Evolutionary conservation across 306 rosid genomes (phyloP).

Genomic region (Pyrus communis): DNA sequence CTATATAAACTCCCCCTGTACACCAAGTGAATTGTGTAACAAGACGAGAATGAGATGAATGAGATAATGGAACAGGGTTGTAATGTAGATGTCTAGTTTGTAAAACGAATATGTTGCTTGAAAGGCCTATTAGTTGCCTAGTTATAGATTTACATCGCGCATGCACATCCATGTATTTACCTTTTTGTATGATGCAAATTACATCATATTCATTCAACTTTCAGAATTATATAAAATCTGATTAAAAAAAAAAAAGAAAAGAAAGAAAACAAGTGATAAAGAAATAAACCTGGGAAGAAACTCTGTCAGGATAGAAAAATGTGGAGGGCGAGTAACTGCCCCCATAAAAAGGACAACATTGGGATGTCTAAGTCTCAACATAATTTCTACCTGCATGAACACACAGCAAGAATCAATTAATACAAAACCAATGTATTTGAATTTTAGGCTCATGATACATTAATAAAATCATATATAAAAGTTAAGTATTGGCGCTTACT

Average conservation of each 20-base stretch:
- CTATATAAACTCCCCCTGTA: conserved; percentile 91
- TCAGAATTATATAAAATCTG: neutral
- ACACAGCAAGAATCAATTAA: neutral
- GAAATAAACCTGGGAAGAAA: conserved; percentile 81
- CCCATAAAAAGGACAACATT: conserved; percentile 99
- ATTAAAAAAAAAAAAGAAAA: neutral
- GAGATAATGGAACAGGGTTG: neutral
- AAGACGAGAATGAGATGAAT: conserved; percentile 20
- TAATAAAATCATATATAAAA: neutral
- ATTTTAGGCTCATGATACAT: neutral
- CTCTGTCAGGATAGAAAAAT: conserved; percentile 91
- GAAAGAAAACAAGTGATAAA: neutral
- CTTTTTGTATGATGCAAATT: neutral
- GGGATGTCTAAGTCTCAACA: conserved; percentile 96
- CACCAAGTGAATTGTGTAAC: conserved; percentile 25
- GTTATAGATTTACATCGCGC: neutral
- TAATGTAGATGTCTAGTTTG: neutral
- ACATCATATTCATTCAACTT: neutral
- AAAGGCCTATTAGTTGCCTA: neutral
- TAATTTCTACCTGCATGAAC: conserved; percentile 78
- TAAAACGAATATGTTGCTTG: neutral
- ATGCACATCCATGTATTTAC: neutral
- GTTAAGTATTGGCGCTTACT: conserved; percentile 45
- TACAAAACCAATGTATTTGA: neutral
- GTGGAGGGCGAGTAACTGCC: conserved; percentile 89